Percentiles rank a stretch among this genome's conserved stretches.
These are phyloP conservation scores for Cynanchum wilfordii DNA, from an alignment of 257 asterid species.

Conservation along the genomic window DNA sequence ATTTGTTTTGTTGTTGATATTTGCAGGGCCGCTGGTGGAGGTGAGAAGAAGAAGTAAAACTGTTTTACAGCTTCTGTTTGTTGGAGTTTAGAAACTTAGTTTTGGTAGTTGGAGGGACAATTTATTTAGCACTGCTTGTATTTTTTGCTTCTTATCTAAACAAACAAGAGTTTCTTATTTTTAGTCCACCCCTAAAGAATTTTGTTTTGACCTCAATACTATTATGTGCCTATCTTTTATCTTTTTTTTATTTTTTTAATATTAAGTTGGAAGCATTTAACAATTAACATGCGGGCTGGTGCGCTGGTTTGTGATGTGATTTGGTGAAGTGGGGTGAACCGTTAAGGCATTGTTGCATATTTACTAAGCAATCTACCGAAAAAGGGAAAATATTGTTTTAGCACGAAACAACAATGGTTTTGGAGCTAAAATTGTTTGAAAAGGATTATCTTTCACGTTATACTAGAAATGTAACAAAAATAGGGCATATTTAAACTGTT, in stretches of 20 bases:
- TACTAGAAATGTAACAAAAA: too few relatives aligned
- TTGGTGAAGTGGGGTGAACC: neutral
- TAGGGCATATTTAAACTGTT: too few relatives aligned
- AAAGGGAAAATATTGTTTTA: too few relatives aligned
- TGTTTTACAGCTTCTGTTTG: constrained; percentile 3
- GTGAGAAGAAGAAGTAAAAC: constrained; percentile 84
- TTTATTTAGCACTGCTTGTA: constrained; percentile 22
- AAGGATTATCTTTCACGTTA: too few relatives aligned
- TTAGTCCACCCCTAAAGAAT: neutral
- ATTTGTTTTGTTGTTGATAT: neutral
- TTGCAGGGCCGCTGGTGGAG: constrained; percentile 93
- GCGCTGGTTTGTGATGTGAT: neutral
- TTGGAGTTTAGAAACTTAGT: constrained; percentile 15
- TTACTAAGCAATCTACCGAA: neutral
- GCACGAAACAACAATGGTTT: too few relatives aligned
- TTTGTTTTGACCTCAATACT: neutral
- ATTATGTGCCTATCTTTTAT: neutral
- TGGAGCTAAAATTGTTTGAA: too few relatives aligned
- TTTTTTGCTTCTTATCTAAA: constrained; percentile 23
- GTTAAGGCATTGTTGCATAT: neutral
- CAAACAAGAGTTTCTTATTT: constrained; percentile 2
- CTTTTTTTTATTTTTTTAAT: neutral
- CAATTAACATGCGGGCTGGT: neutral
- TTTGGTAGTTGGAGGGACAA: constrained; percentile 12
- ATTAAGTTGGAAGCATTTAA: neutral